Evolutionary conservation across 202 grass and related monocot genomes (phyloP).

Genomic region (Schoenoplectus triqueter): DNA sequence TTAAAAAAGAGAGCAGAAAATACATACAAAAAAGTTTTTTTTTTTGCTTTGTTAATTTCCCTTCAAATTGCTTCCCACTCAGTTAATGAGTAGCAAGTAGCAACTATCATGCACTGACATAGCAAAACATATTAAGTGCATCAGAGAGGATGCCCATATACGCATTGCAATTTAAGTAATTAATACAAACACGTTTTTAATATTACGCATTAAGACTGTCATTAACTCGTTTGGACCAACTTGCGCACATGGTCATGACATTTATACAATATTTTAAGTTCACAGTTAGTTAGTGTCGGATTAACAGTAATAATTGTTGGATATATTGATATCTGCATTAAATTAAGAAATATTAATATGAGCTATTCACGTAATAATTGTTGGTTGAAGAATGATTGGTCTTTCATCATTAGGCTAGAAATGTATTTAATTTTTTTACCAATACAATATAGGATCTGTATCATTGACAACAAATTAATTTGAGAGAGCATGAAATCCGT

Average conservation of each 20-base stretch:
- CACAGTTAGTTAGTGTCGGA: background rate
- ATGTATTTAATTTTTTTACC: no score
- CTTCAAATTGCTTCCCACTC: background rate
- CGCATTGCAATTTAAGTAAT: background rate
- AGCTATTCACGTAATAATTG: background rate
- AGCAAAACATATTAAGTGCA: background rate
- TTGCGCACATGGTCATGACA: background rate
- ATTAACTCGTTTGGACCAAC: background rate
- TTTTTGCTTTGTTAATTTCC: background rate
- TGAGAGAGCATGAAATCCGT: no score
- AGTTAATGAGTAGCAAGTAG: background rate
- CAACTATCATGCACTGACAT: conserved; percentile 5
- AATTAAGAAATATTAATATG: background rate
- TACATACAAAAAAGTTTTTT: background rate
- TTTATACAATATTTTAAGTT: background rate
- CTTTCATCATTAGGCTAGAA: no score
- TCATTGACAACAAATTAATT: no score
- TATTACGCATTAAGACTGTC: background rate
- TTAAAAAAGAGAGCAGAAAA: no score
- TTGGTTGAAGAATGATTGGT: background rate
- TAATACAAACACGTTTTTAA: background rate
- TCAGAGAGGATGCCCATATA: background rate
- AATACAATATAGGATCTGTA: no score
- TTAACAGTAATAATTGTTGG: background rate
- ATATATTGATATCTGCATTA: no score